phyloP scores from a whole-genome alignment of 129 eudicot genomes.

The Helianthus annuus region DNA sequence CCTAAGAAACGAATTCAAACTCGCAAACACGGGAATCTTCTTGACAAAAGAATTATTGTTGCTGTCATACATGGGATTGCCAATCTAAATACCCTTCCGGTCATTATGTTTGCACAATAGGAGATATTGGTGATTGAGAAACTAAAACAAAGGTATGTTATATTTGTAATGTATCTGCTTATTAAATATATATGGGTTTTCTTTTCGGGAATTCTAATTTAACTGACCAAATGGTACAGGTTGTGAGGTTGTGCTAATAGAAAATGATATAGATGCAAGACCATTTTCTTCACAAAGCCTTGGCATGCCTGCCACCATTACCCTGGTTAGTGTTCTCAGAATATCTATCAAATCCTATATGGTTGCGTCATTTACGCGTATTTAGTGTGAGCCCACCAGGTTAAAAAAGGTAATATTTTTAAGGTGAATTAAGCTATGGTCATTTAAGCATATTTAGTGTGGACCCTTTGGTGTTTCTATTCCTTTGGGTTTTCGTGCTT shows the following conservation, averaged over 20 bases:
- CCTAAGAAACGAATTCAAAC: no score
- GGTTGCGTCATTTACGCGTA: conserved; percentile 79
- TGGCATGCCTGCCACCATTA: conserved; percentile 91
- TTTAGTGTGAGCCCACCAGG: conserved; percentile 96
- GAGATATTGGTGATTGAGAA: conserved; percentile 92
- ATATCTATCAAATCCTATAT: conserved; percentile 75
- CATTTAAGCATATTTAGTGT: neutral
- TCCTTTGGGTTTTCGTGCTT: neutral
- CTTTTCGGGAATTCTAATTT: neutral
- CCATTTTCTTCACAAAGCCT: conserved; percentile 89
- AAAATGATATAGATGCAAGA: conserved; percentile 90
- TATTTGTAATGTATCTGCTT: neutral
- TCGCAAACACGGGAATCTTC: no score
- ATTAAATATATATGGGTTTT: neutral
- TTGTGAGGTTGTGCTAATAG: conserved; percentile 58
- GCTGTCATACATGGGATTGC: no score
- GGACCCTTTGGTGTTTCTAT: neutral
- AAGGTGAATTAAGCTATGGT: no score
- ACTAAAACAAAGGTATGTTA: conserved; percentile 86
- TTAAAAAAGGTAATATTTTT: no score
- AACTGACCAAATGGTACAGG: conserved; percentile 53
- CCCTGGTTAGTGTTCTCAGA: conserved; percentile 88
- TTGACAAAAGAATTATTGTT: no score
- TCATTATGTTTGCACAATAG: conserved; percentile 91
- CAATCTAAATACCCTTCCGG: no score